A percentile compares a stretch with the other conserved stretches of the same genome.
These are phyloP conservation scores for Scheffersomyces segobiensis DNA, from an alignment of 1,139 yeast genomes.

Conservation along the genomic window DNA sequence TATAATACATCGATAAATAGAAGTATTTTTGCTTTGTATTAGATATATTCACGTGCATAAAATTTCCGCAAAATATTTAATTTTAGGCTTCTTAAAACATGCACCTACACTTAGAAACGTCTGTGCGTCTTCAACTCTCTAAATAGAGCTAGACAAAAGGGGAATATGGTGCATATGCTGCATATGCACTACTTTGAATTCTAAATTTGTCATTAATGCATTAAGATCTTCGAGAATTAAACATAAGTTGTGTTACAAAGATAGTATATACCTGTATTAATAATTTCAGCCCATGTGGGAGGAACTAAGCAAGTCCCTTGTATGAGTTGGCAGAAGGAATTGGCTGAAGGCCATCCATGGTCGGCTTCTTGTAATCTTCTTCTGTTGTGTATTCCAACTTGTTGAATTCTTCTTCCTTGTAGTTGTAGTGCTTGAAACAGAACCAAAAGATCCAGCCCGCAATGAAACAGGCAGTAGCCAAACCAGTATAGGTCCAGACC, in stretches of 20 bases:
- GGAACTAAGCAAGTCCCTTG: constrained; percentile 6
- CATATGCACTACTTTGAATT: too few species aligned
- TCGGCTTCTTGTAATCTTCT: constrained; percentile 1
- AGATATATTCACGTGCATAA: too few species aligned
- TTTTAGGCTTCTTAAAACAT: not conserved
- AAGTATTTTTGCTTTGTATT: too few species aligned
- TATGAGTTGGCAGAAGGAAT: constrained; percentile 2
- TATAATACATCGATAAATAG: too few species aligned
- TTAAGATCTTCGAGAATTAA: not conserved
- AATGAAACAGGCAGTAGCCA: constrained; percentile 17
- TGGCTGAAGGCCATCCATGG: not conserved
- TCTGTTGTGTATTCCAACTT: constrained; percentile 16
- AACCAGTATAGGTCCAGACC: constrained; percentile 20
- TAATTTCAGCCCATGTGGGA: not conserved
- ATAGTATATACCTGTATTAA: not conserved
- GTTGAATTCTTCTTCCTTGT: constrained; percentile 19
- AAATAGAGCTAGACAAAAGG: too few species aligned
- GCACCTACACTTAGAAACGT: not conserved
- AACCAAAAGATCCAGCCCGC: constrained; percentile 20
- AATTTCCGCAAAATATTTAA: too few species aligned
- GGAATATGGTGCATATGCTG: too few species aligned
- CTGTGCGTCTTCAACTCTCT: not conserved
- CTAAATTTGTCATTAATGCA: not conserved
- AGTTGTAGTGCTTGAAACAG: constrained; percentile 19
- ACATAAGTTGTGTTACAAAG: not conserved